Evolutionary conservation across 306 rosid genomes (phyloP).

Genomic region (Vigna mungo): DNA sequence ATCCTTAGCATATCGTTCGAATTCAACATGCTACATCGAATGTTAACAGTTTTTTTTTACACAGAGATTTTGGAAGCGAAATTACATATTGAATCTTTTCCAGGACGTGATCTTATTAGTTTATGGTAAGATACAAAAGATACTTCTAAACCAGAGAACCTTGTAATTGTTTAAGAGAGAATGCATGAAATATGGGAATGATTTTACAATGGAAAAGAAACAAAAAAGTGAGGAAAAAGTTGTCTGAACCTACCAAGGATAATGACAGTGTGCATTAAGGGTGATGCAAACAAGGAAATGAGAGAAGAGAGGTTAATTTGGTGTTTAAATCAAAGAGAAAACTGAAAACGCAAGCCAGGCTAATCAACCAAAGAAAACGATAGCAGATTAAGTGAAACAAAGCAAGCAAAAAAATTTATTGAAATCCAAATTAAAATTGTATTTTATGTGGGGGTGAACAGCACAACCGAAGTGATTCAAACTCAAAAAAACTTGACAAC

Average conservation of each 20-base stretch:
- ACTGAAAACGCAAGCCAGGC: not conserved
- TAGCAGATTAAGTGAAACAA: constrained; percentile 29
- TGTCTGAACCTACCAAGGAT: not conserved
- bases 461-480: not conserved
- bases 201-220: not conserved
- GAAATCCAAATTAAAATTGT: not conserved
- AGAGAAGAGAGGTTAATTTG: not conserved
- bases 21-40: too few relatives aligned
- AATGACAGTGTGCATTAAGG: not conserved
- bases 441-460: not conserved
- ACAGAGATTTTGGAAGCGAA: too few relatives aligned
- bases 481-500: not conserved
- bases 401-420: constrained; percentile 2
- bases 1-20: too few relatives aligned
- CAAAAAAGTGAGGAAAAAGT: not conserved
- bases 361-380: constrained; percentile 16
- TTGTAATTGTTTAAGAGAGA: not conserved
- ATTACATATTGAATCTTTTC: too few relatives aligned
- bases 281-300: constrained; percentile 1
- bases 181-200: not conserved
- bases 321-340: not conserved
- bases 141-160: not conserved
- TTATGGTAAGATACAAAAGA: not conserved
- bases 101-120: too few relatives aligned
- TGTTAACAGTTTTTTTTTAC: too few relatives aligned